These are phyloP conservation scores for Wickerhamiella sorbophila DNA, from an alignment of 805 yeast species.

Conservation along the genomic window DNA sequence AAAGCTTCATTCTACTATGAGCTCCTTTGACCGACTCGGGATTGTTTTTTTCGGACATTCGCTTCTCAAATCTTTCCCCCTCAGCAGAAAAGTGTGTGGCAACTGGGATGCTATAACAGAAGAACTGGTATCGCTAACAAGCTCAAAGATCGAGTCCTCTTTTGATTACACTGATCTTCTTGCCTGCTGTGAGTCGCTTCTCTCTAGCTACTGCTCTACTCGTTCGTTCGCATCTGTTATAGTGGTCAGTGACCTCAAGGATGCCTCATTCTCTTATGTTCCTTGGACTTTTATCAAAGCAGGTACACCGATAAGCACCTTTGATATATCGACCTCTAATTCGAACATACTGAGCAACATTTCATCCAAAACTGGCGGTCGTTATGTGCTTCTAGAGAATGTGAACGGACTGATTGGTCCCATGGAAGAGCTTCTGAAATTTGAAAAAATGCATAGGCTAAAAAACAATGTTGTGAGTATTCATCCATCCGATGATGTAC, in stretches of 20 bases:
- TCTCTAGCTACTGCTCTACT: neutral
- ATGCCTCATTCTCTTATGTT: neutral
- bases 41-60: conserved; percentile 1
- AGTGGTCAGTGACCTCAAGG: neutral
- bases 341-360: conserved; percentile 2
- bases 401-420: no score
- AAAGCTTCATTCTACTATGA: neutral
- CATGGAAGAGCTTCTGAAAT: no score
- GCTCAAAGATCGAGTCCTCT: neutral
- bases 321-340: conserved; percentile 1
- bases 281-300: conserved; percentile 1
- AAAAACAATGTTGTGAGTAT: no score
- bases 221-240: conserved; percentile 4
- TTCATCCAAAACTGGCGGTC: conserved; percentile 4
- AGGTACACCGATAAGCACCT: conserved; percentile 1
- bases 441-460: no score
- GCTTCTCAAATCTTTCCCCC: neutral
- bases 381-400: conserved; percentile 1
- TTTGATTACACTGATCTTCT: neutral
- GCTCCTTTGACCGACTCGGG: conserved; percentile 5
- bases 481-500: no score
- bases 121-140: neutral
- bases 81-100: neutral
- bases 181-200: neutral
- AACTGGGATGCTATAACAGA: neutral